Evolutionary conservation across 192 early-diverging fungal species (phyloP).

Genomic region (Paraglomus occultum): DNA sequence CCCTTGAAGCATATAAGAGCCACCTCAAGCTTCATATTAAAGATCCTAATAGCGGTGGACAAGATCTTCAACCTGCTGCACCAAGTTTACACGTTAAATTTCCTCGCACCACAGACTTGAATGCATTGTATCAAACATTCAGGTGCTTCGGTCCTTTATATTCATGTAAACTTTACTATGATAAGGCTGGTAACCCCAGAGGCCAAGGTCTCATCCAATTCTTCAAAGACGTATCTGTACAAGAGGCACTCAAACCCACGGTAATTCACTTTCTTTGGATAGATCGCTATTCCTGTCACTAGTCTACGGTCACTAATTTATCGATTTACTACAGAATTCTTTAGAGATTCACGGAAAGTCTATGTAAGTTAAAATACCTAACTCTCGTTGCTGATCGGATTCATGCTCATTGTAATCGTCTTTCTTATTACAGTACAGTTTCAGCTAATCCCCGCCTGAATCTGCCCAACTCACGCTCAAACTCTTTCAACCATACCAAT

Average conservation of each 20-base stretch:
- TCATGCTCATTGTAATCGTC: no score
- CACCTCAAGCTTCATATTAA: conserved; percentile 32
- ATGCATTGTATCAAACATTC: conserved; percentile 36
- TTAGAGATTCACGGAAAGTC: neutral
- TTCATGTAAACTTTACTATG: conserved; percentile 27
- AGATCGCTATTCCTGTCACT: neutral
- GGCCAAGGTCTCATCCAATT: conserved; percentile 40
- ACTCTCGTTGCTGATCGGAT: neutral
- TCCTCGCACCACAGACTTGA: conserved; percentile 30
- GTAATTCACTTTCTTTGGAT: conserved; percentile 27
- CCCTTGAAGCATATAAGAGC: conserved; percentile 21
- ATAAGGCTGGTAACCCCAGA: conserved; percentile 24
- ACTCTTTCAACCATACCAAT: neutral
- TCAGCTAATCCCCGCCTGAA: no score
- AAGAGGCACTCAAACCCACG: conserved; percentile 32
- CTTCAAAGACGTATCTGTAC: conserved; percentile 33
- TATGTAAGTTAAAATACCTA: conserved; percentile 29
- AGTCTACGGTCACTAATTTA: neutral
- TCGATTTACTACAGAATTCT: conserved; percentile 11
- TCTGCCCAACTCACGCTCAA: no score
- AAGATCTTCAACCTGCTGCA: conserved; percentile 32
- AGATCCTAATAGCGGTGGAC: conserved; percentile 21
- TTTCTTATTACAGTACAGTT: no score
- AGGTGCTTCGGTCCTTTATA: conserved; percentile 44
- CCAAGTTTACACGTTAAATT: conserved; percentile 39